Conservation (phyloP, 768 basidiomycete genomes). For the Mrakia gelida region DNA sequence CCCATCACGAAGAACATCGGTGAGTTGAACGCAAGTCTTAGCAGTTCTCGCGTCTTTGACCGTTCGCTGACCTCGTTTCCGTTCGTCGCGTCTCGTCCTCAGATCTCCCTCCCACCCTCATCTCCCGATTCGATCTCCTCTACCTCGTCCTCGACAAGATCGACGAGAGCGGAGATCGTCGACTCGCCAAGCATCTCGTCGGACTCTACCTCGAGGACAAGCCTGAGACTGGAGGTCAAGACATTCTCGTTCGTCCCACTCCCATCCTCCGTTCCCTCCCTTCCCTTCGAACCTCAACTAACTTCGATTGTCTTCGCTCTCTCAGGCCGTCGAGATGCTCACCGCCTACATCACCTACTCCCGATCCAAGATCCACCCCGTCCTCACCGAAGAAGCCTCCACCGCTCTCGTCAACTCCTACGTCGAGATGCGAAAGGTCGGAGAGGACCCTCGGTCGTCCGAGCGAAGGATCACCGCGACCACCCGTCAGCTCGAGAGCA, state of each 20-base stretch:
- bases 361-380: constrained; percentile 75
- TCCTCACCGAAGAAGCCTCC: constrained; percentile 78
- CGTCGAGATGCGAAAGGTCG: constrained; percentile 88
- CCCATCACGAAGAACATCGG: constrained; percentile 92
- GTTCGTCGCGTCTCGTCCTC: background rate
- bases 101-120: constrained; percentile 88
- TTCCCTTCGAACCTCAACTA: background rate
- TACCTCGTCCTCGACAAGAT: constrained; percentile 94
- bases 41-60: background rate
- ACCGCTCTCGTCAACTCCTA: constrained; percentile 81
- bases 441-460: constrained; percentile 73
- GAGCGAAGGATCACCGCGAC: constrained; percentile 98
- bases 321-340: constrained; percentile 78
- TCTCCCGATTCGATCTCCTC: constrained; percentile 93
- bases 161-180: constrained; percentile 79
- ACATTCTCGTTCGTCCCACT: constrained; percentile 64
- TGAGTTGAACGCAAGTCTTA: background rate
- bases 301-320: background rate
- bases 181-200: constrained; percentile 86
- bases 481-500: constrained; percentile 91
- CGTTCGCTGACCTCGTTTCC: background rate
- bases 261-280: background rate
- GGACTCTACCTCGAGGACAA: constrained; percentile 88
- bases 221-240: constrained; percentile 60
- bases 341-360: constrained; percentile 94